Evolutionary conservation across 345 rosid species (phyloP).

Genomic region (Brassica nigra): DNA sequence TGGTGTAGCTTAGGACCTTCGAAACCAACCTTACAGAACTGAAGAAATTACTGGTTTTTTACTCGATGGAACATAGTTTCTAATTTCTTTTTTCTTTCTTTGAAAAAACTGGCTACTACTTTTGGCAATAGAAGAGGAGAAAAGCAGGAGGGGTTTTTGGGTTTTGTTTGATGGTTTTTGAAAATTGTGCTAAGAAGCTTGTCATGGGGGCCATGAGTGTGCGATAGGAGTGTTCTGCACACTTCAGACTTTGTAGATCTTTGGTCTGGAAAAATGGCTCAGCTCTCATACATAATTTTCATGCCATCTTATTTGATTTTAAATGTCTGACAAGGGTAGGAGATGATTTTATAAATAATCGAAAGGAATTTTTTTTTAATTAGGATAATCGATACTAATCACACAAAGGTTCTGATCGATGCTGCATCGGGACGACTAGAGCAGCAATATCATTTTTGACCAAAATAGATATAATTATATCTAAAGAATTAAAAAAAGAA

Average conservation of each 20-base stretch:
- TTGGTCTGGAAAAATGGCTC: conserved; percentile 34
- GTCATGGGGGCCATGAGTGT: background rate
- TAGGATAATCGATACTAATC: too few species aligned
- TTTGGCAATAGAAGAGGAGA: background rate
- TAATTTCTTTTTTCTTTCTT: background rate
- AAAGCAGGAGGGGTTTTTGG: background rate
- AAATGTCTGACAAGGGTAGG: too few species aligned
- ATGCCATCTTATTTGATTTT: background rate
- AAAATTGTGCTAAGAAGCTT: background rate
- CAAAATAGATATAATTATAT: too few species aligned
- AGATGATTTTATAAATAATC: too few species aligned
- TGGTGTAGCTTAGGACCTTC: background rate
- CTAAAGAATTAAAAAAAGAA: too few species aligned
- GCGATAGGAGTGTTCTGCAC: background rate
- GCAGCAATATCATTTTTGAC: too few species aligned
- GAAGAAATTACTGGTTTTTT: background rate
- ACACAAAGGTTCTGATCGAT: too few species aligned
- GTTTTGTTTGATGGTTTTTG: background rate
- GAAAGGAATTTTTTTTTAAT: too few species aligned
- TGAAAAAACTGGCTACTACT: background rate
- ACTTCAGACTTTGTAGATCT: conserved; percentile 41
- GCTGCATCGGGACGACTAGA: too few species aligned
- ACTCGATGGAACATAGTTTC: background rate
- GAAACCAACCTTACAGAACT: background rate
- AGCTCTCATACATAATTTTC: conserved; percentile 29